phyloP scores from a whole-genome alignment of 352 stramenopile genomes.

The Phytophthora rubi region DNA sequence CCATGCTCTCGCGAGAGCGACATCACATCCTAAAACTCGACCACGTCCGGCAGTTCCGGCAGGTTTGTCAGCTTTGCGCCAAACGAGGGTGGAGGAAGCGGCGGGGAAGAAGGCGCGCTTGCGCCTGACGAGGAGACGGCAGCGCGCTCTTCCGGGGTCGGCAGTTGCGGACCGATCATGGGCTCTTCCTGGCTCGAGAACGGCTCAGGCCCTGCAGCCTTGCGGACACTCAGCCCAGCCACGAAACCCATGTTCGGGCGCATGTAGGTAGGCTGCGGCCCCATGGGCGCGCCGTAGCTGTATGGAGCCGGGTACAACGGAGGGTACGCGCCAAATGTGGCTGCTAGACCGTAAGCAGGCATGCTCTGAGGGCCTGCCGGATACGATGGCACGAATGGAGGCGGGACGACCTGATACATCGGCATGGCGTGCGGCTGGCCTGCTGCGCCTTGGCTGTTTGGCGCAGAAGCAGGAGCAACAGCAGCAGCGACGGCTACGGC shows the following conservation, averaged over 20 bases:
- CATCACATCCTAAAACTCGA: conserved; percentile 46
- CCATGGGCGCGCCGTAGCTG: conserved; percentile 43
- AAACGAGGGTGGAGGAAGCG: conserved; percentile 22
- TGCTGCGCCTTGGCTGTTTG: conserved; percentile 4
- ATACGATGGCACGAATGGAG: conserved; percentile 48
- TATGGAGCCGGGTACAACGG: conserved; percentile 51
- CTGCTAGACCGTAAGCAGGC: conserved; percentile 44
- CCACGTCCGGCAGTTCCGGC: conserved; percentile 60
- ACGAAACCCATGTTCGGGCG: conserved; percentile 47
- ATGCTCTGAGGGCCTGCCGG: conserved; percentile 35
- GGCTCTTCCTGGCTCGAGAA: conserved; percentile 31
- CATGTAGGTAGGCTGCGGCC: conserved; percentile 34
- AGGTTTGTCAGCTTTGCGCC: conserved; percentile 37
- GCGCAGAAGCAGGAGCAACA: conserved; percentile 4
- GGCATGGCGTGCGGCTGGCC: conserved; percentile 25
- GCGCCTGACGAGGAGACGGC: conserved; percentile 26
- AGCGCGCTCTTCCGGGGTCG: conserved; percentile 36
- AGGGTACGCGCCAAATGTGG: conserved; percentile 47
- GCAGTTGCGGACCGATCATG: conserved; percentile 63
- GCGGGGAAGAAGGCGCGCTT: conserved; percentile 24
- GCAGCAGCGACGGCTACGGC: background rate
- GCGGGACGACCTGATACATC: conserved; percentile 34
- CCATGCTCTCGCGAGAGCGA: conserved; percentile 19
- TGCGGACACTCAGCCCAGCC: conserved; percentile 38
- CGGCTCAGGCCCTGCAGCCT: conserved; percentile 25